These are phyloP conservation scores for Polytrichum commune DNA, from an alignment of 225 moss, liverwort and hornwort species.

Conservation along the genomic window DNA sequence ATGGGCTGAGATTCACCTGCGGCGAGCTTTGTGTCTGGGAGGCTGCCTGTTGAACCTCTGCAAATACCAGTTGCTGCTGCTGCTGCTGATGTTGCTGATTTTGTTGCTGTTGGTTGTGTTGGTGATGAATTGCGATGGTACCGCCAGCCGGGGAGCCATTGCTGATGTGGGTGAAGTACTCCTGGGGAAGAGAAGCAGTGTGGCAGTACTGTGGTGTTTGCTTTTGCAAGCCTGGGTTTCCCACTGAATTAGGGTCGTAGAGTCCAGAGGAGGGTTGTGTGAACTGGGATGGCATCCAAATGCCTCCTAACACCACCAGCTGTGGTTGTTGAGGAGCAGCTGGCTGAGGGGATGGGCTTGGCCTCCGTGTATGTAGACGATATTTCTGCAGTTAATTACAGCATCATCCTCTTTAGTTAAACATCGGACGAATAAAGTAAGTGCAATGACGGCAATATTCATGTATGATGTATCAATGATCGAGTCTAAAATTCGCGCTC, in stretches of 20 bases:
- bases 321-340: conserved; percentile 50
- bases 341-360: conserved; percentile 68
- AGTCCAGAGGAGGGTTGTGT: conserved; percentile 33
- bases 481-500: no score
- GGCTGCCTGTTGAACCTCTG: conserved; percentile 56
- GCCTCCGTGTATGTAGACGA: conserved; percentile 83
- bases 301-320: conserved; percentile 82
- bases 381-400: conserved; percentile 62
- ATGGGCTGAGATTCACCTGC: conserved; percentile 21
- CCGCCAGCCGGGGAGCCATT: conserved; percentile 17
- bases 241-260: conserved; percentile 43
- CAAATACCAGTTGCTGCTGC: conserved; percentile 38
- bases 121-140: conserved; percentile 2
- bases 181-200: conserved; percentile 53
- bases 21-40: conserved; percentile 81
- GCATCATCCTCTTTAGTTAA: not conserved
- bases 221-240: conserved; percentile 18
- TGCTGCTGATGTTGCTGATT: conserved; percentile 31
- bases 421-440: not conserved
- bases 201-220: conserved; percentile 56
- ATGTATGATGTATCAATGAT: no score
- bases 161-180: conserved; percentile 71
- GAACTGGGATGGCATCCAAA: conserved; percentile 88
- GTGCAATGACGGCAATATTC: no score
- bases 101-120: no score